Evolutionary conservation across 345 rosid species (phyloP), one percentile per base, ranked within the genome.

Genomic region (Arabidopsis suecica): DNA sequence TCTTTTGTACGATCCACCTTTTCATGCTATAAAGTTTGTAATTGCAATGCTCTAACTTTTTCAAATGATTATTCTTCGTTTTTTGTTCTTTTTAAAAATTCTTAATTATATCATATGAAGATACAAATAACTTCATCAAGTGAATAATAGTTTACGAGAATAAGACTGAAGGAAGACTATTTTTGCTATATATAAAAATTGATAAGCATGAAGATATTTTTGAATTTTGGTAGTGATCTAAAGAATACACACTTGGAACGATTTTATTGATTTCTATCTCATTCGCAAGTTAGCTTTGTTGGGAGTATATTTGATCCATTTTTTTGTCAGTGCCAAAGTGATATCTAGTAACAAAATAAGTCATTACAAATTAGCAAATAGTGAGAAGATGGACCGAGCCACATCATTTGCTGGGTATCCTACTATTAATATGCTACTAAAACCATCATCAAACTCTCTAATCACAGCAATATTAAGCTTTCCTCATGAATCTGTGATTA

Each of bases 401-500:
- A 53, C 57, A 54, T 28, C 1, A 28, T 5, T 54, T 23, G 57
- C 42, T 12, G n/a, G 47, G 47, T 41, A 44, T 30, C 57, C 58
- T 65, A 48, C 3, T 66, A 50, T 34, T 37, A 51, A 49, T 64
- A 64, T 13, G 48, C 48, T 51, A 67, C 12, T 22, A 2, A 22
- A 57, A 57, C 20, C 7, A 30, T 32, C 7, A 30, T 12, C 14
- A 42, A 32, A 69, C 18, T 55, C 38, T 54, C 41, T 14, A 54
- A 55, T 10, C 41, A 68, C 7, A n/a, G 1, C 12, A 53, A 53
- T 8, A 54, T 36, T 23, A 38, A 49, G 32, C 5, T 18, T 48
- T 48, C 13, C 4, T 20, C 48, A 40, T 61, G 18, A 44, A 37
- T 1, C 10, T 51, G n/a, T 49, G 25, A 32, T 84, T 84, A 93